Base-by-base conservation (phyloP, 2,329 filamentous ascomycete species). In the Sarocladiaceae sp. region DNA sequence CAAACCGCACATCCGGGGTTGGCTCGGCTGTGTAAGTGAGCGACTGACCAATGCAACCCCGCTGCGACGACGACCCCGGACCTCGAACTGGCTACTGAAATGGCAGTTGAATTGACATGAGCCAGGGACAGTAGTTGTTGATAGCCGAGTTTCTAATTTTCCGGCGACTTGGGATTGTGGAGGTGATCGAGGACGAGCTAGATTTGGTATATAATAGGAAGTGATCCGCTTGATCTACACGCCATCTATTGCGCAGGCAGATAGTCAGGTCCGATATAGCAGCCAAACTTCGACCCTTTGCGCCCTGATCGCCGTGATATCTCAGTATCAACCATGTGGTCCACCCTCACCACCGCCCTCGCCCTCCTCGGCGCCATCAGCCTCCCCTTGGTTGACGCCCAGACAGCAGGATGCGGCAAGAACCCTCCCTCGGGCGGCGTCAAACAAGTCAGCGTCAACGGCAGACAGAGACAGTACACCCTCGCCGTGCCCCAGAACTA, bases 381-480 rank as follows among this genome's bases (percentile, higher is more conserved):
- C 50, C 4, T 39, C 28, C 29, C 28, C 11, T 26, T 53, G n/a
- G 35, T 46, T 23, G 47, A 48, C 15, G 52, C 52, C 37, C 35
- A 39, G 18, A 59, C 56, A 29, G 55, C 68, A 12, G 69, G 69
- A 17, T 71, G 69, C 55, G 68, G 68, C 42, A 70, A 65, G 54
- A 54, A 46, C 33, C 53, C 63, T 5, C 59, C 61, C 18, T 62
- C 58, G 52, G 66, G 66, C 35, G 59, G 59, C 36, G 60, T 60
- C 40, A 62, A 68, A 53, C 63, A 58, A 35, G 61, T 69, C 50
- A 66, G 58, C 10, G 64, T 74, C 50, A 59, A 58, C 50, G 58
- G 58, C 50, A 46, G 55, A 44, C 55, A 54, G 29, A 65, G 72
- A 12, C 57, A 69, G 55, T 74, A 71, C 60, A 67, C 68, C 56